Evolutionary conservation across 768 basidiomycete genomes (phyloP).

Genomic region (Artomyces pyxidatus): DNA sequence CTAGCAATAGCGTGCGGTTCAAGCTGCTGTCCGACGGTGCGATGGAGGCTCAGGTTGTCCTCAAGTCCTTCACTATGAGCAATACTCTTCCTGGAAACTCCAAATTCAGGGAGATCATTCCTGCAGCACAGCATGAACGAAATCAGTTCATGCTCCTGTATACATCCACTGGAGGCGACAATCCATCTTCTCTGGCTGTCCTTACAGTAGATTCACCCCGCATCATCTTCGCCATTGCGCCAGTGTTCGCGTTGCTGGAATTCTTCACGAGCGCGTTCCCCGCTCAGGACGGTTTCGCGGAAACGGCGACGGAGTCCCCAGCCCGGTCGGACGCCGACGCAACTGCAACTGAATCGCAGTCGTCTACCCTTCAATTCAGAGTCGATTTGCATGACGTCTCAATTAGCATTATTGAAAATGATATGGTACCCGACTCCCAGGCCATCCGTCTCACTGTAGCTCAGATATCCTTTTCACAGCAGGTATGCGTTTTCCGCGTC

Average conservation of each 20-base stretch:
- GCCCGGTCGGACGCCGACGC: constrained; percentile 9
- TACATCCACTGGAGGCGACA: constrained; percentile 57
- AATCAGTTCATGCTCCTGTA: constrained; percentile 94
- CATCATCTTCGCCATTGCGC: constrained; percentile 88
- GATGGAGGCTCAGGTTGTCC: constrained; percentile 77
- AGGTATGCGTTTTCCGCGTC: constrained; percentile 56
- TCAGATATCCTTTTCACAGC: constrained; percentile 83
- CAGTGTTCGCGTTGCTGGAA: constrained; percentile 78
- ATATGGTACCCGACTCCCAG: constrained; percentile 68
- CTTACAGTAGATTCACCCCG: constrained; percentile 89
- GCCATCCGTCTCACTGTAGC: constrained; percentile 81
- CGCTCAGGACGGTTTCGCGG: constrained; percentile 13
- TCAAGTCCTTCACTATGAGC: constrained; percentile 88
- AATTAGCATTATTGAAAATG: constrained; percentile 81
- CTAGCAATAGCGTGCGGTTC: constrained; percentile 67
- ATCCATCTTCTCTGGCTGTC: constrained; percentile 59
- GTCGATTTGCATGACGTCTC: constrained; percentile 88
- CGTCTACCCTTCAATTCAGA: constrained; percentile 49
- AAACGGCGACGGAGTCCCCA: constrained; percentile 11
- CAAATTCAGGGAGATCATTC: constrained; percentile 91
- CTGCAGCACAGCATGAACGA: constrained; percentile 76
- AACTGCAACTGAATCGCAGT: not conserved
- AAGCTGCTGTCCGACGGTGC: constrained; percentile 79
- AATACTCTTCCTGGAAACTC: constrained; percentile 79
- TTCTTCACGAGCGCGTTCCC: constrained; percentile 65